phyloP scores from a whole-genome alignment of 345 rosid species.

The Iberis pinnata region DNA sequence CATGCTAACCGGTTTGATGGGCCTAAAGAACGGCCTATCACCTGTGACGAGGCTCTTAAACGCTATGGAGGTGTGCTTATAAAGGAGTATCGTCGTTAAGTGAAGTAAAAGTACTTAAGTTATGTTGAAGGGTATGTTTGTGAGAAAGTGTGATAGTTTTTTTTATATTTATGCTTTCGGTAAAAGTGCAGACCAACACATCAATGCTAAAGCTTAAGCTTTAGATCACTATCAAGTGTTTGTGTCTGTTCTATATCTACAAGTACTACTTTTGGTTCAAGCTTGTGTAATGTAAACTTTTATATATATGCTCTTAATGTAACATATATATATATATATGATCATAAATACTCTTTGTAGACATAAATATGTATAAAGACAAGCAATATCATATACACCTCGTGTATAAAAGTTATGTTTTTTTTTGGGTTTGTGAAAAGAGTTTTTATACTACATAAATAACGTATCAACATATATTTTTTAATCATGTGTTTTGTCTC shows the following conservation, averaged over 20 bases:
- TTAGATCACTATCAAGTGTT: conserved; percentile 24
- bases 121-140: conserved; percentile 12
- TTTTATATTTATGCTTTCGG: background rate
- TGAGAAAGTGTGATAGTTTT: conserved; percentile 12
- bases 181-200: conserved; percentile 23
- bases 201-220: conserved; percentile 23
- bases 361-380: too few species aligned
- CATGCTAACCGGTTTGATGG: conserved; percentile 2
- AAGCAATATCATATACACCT: too few species aligned
- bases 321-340: too few species aligned
- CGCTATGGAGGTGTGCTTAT: conserved; percentile 30
- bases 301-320: too few species aligned
- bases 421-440: too few species aligned
- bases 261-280: conserved; percentile 14
- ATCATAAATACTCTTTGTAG: too few species aligned
- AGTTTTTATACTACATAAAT: too few species aligned
- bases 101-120: conserved; percentile 6
- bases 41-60: conserved; percentile 24
- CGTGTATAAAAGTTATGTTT: too few species aligned
- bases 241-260: conserved; percentile 15
- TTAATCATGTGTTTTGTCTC: too few species aligned
- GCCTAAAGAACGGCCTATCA: conserved; percentile 21
- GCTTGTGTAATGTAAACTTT: conserved; percentile 18
- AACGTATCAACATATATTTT: too few species aligned
- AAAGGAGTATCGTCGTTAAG: conserved; percentile 22